Percentiles rank a stretch among this genome's conserved stretches.
phyloP scores from a whole-genome alignment of 2,329 filamentous ascomycete genomes.

The Neocatenulostroma microsporum region DNA sequence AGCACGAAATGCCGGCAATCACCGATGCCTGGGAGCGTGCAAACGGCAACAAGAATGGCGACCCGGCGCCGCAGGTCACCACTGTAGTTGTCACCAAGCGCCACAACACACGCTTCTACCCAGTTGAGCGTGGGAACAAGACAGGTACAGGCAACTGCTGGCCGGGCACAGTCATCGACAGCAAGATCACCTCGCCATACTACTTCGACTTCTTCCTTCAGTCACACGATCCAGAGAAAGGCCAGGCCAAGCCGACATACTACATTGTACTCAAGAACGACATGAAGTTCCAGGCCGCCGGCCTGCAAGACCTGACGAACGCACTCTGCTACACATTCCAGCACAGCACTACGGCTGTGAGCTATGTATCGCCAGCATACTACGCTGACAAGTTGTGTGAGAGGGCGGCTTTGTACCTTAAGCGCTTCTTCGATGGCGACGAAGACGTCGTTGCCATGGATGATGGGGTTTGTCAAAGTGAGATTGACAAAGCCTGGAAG shows the following conservation, averaged over 20 bases:
- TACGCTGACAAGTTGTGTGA: constrained; percentile 34
- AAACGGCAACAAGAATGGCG: no score
- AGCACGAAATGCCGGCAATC: background rate
- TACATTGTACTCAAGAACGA: constrained; percentile 11
- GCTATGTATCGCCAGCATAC: constrained; percentile 31
- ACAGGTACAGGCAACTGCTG: constrained; percentile 10
- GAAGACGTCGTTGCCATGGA: no score
- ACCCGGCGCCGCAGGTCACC: constrained; percentile 10
- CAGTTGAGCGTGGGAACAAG: constrained; percentile 6
- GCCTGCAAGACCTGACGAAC: constrained; percentile 12
- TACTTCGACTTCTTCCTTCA: constrained; percentile 18
- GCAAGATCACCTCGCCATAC: constrained; percentile 8
- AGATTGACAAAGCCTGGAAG: no score
- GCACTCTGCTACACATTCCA: constrained; percentile 28
- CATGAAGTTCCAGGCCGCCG: constrained; percentile 4
- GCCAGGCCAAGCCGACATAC: constrained; percentile 11
- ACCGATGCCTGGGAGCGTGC: no score
- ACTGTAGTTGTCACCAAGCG: constrained; percentile 34
- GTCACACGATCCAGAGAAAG: constrained; percentile 13
- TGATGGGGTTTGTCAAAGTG: no score
- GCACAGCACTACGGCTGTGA: constrained; percentile 24
- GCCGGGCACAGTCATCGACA: constrained; percentile 14
- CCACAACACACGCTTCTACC: constrained; percentile 37
- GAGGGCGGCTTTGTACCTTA: constrained; percentile 21
- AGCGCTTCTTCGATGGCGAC: background rate